A percentile compares a stretch with the other conserved stretches of the same genome.
Evolutionary conservation across 495 filamentous ascomycete species (phyloP).

Genomic region (Xylaria curta): DNA sequence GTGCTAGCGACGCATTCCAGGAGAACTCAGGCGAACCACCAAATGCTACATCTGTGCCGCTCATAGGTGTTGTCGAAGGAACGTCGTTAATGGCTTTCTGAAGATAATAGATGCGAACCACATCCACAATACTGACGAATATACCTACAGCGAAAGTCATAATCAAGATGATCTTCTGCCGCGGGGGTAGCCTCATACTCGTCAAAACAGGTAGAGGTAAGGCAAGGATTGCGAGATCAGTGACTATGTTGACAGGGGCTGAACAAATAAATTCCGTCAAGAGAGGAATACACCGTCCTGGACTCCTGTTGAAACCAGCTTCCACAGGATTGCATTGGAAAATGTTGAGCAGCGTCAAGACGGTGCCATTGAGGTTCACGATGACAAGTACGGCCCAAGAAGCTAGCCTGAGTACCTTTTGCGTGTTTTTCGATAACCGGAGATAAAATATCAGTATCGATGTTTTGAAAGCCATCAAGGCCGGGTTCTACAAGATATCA

Average conservation of each 20-base stretch:
- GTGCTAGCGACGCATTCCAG: constrained; percentile 80
- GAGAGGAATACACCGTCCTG: constrained; percentile 70
- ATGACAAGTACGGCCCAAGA: constrained; percentile 73
- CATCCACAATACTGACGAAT: constrained; percentile 87
- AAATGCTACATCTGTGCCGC: constrained; percentile 40
- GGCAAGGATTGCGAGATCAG: constrained; percentile 81
- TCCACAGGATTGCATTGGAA: constrained; percentile 83
- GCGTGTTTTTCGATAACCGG: constrained; percentile 74
- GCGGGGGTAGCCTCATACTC: constrained; percentile 77
- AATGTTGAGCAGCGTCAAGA: constrained; percentile 84
- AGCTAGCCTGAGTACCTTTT: constrained; percentile 68
- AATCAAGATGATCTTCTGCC: constrained; percentile 84
- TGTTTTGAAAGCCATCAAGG: constrained; percentile 86
- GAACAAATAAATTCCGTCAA: constrained; percentile 84
- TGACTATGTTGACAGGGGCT: constrained; percentile 82
- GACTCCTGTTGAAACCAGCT: constrained; percentile 61
- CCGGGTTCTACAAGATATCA: constrained; percentile 73
- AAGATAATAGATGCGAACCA: constrained; percentile 87
- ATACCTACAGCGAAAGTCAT: constrained; percentile 82
- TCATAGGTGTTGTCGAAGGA: constrained; percentile 33
- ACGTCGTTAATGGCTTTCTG: constrained; percentile 66
- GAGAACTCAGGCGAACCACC: constrained; percentile 50
- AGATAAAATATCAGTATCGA: constrained; percentile 92
- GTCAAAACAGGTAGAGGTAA: constrained; percentile 90
- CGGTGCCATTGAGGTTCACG: constrained; percentile 77